Percentiles rank a stretch among this genome's conserved stretches.
These are phyloP conservation scores for Cyanodermella asteris DNA, from an alignment of 2,329 filamentous ascomycete genomes.

Conservation along the genomic window DNA sequence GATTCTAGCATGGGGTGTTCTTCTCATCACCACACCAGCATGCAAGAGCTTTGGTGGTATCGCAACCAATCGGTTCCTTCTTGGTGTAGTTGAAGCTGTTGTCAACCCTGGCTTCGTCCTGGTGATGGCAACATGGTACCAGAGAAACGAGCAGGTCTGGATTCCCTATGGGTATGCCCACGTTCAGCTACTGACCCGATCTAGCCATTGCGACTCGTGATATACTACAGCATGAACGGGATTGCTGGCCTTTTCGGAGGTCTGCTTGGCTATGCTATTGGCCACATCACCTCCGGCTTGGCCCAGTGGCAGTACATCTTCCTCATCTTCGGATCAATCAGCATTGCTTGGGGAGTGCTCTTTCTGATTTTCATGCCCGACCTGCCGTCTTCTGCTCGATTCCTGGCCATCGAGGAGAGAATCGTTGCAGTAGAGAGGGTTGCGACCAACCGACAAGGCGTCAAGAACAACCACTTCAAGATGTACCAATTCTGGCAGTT, in stretches of 20 bases:
- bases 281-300: constrained; percentile 31
- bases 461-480: constrained; percentile 41
- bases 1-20: constrained; percentile 23
- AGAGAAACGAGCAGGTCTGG: constrained; percentile 44
- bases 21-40: constrained; percentile 23
- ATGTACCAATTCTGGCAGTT: constrained; percentile 29
- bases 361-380: constrained; percentile 35
- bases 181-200: too few relatives aligned
- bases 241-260: constrained; percentile 42
- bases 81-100: constrained; percentile 46
- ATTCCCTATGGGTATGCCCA: too few relatives aligned
- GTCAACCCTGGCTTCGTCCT: constrained; percentile 48
- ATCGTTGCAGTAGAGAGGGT: constrained; percentile 49
- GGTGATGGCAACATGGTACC: constrained; percentile 52
- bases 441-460: constrained; percentile 52
- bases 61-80: constrained; percentile 42
- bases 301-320: constrained; percentile 45
- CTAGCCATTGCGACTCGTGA: constrained; percentile 31
- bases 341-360: constrained; percentile 23
- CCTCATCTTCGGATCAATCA: constrained; percentile 31
- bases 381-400: constrained; percentile 37
- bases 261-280: constrained; percentile 40
- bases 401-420: constrained; percentile 44
- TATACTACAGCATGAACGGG: constrained; percentile 51
- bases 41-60: constrained; percentile 29